Evolutionary conservation across 495 filamentous ascomycete species (phyloP).

Genomic region (Aspergillus ostianus): DNA sequence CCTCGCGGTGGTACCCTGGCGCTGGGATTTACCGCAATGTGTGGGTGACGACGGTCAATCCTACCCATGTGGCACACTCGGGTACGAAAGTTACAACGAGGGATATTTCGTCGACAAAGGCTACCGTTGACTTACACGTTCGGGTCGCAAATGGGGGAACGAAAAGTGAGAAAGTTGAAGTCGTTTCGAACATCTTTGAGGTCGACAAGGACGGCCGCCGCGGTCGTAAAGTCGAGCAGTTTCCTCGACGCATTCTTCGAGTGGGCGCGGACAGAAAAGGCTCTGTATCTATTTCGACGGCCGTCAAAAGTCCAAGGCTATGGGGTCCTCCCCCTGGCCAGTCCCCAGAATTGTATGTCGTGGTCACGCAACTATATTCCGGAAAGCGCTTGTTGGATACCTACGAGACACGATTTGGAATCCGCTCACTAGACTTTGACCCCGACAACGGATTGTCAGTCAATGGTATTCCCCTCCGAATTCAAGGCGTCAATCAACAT

Average conservation of each 20-base stretch:
- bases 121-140: slow-evolving; percentile 1
- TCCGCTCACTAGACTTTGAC: not conserved
- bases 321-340: slow-evolving; percentile 2
- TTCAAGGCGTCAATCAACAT: slow-evolving; percentile 10
- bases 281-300: no score
- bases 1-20: slow-evolving; percentile 11
- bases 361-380: not conserved
- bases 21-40: slow-evolving; percentile 12
- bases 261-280: no score
- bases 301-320: no score
- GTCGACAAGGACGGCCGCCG: no score
- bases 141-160: not conserved
- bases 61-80: slow-evolving; percentile 6
- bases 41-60: slow-evolving; percentile 10
- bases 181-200: no score
- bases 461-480: not conserved
- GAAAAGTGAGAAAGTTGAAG: no score
- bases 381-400: not conserved
- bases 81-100: slow-evolving; percentile 3
- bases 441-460: not conserved
- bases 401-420: slow-evolving; percentile 2
- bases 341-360: slow-evolving; percentile 1
- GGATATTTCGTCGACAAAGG: not conserved
- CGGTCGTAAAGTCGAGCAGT: no score
- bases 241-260: no score